phyloP scores from a whole-genome alignment of 2,329 filamentous ascomycete genomes.

The Nemania abortiva region DNA sequence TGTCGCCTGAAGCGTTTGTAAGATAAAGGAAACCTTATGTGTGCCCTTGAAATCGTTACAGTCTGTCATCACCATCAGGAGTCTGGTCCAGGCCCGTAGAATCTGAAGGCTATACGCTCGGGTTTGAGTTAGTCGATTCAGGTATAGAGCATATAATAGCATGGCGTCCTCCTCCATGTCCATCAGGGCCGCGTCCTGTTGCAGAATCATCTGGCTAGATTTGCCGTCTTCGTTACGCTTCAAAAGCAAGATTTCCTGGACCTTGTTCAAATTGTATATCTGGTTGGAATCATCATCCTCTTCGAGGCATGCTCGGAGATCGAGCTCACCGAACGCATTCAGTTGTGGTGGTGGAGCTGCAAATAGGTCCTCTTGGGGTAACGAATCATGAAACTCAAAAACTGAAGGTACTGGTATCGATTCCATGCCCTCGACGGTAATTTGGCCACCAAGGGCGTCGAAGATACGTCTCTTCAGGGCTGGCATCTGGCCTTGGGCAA shows the following conservation, averaged over 20 bases:
- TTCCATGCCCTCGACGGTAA: constrained; percentile 74
- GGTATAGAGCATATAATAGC: constrained; percentile 70
- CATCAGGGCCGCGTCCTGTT: constrained; percentile 63
- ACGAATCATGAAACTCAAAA: constrained; percentile 94
- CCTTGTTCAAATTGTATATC: constrained; percentile 76
- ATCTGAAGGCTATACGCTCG: constrained; percentile 71
- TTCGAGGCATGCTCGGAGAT: constrained; percentile 74
- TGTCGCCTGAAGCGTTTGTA: constrained; percentile 88
- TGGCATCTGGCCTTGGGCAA: constrained; percentile 77
- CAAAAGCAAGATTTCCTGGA: constrained; percentile 79
- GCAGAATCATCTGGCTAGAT: constrained; percentile 61
- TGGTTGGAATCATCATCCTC: constrained; percentile 67
- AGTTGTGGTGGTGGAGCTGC: constrained; percentile 65
- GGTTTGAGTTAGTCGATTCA: constrained; percentile 73
- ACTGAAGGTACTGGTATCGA: constrained; percentile 77
- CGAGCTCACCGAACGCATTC: constrained; percentile 72
- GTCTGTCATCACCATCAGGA: constrained; percentile 85
- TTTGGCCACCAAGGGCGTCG: constrained; percentile 81
- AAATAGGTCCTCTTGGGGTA: constrained; percentile 67
- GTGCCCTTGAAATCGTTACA: constrained; percentile 82
- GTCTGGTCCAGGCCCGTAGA: constrained; percentile 84
- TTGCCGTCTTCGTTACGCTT: constrained; percentile 72
- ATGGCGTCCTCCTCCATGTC: constrained; percentile 72
- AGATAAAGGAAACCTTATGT: constrained; percentile 79
- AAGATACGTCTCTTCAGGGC: constrained; percentile 76